phyloP scores from a whole-genome alignment of 1,284 basidiomycete genomes.

The Moesziomyces sp. region DNA sequence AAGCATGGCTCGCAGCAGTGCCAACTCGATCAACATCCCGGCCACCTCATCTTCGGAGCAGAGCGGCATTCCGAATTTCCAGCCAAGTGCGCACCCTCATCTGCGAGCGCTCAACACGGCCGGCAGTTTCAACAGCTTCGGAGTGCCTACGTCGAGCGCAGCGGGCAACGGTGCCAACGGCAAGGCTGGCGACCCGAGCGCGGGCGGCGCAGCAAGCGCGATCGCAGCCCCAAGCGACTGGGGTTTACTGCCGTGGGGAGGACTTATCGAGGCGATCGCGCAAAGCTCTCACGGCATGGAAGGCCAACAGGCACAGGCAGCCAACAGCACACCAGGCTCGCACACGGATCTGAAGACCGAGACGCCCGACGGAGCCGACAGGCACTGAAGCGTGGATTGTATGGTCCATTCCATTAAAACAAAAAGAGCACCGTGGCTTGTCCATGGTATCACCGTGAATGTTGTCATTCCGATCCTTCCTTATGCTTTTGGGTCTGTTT shows the following conservation, averaged over 20 bases:
- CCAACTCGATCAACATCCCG: slow-evolving; percentile 42
- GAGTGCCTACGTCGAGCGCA: slow-evolving; percentile 2
- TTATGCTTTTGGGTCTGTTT: not conserved
- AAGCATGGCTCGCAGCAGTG: slow-evolving; percentile 16
- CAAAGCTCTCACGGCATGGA: slow-evolving; percentile 50
- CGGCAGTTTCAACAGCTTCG: slow-evolving; percentile 21
- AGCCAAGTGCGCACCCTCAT: slow-evolving; percentile 44
- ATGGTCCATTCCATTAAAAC: not conserved
- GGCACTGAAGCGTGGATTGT: slow-evolving; percentile 11
- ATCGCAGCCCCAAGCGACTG: slow-evolving; percentile 27
- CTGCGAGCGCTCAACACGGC: slow-evolving; percentile 37
- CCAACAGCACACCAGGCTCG: slow-evolving; percentile 26
- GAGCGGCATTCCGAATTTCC: slow-evolving; percentile 35
- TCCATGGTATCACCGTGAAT: not conserved
- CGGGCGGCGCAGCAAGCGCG: not conserved
- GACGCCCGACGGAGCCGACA: slow-evolving; percentile 36
- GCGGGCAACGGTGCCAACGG: slow-evolving; percentile 1
- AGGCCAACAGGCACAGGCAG: slow-evolving; percentile 18
- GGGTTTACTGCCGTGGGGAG: slow-evolving; percentile 55
- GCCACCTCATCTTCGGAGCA: slow-evolving; percentile 28
- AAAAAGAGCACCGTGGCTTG: not conserved
- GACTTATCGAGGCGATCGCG: slow-evolving; percentile 56
- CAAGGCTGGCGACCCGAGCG: slow-evolving; percentile 7
- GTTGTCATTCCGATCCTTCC: not conserved
- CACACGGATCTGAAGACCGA: slow-evolving; percentile 31